phyloP scores from a whole-genome alignment of 495 filamentous ascomycete species.

The Peziza echinospora region DNA sequence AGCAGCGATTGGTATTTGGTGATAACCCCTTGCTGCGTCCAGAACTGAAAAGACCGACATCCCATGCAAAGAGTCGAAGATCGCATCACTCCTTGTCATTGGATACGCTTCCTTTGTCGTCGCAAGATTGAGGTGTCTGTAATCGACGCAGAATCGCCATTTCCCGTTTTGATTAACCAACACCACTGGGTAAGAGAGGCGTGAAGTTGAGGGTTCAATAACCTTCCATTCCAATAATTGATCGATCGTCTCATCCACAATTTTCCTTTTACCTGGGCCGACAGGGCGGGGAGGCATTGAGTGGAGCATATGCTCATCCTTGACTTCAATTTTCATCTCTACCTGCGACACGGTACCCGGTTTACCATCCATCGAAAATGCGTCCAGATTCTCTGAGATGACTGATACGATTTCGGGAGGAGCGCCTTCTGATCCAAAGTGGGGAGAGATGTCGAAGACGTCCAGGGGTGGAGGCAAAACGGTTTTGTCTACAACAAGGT shows the following conservation, averaged over 20 bases:
- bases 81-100: background rate
- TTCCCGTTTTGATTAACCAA: conserved; percentile 2
- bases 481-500: background rate
- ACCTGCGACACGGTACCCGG: background rate
- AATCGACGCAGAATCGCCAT: conserved; percentile 2
- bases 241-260: background rate
- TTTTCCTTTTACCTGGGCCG: background rate
- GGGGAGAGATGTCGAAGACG: background rate
- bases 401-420: background rate
- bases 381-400: background rate
- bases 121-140: background rate
- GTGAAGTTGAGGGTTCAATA: background rate
- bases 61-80: background rate
- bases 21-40: background rate
- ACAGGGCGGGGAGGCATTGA: background rate
- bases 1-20: background rate
- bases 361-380: background rate
- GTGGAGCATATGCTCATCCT: background rate
- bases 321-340: background rate
- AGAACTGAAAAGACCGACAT: background rate
- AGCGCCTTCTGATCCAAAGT: background rate
- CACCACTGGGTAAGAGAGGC: background rate
- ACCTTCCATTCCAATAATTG: background rate
- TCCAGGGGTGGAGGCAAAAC: too few relatives aligned
- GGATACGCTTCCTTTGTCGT: background rate